Conservation (phyloP, 2,329 filamentous ascomycete species). For the Colletotrichum gigasporum region DNA sequence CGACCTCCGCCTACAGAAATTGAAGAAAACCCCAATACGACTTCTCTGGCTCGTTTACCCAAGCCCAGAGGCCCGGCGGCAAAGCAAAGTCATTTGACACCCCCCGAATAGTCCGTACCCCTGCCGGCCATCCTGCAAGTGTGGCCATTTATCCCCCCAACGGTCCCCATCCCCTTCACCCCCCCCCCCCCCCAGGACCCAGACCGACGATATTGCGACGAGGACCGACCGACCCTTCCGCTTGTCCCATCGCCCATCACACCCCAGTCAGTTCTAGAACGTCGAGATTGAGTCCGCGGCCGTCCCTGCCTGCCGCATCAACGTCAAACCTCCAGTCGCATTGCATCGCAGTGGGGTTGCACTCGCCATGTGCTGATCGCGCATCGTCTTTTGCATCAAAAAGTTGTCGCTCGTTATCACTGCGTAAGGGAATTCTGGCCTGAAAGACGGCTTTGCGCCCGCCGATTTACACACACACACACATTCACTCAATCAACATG, state of each 20-base stretch:
- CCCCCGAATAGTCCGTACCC: not conserved
- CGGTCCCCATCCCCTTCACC: no score
- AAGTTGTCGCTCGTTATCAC: not conserved
- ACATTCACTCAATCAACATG: constrained; percentile 8
- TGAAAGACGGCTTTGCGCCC: not conserved
- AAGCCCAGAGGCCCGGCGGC: not conserved
- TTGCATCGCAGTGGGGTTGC: not conserved
- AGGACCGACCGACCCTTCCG: not conserved
- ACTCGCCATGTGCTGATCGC: not conserved
- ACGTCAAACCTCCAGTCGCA: not conserved
- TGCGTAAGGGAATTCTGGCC: not conserved
- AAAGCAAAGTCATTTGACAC: not conserved
- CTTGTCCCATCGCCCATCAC: not conserved
- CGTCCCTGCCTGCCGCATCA: not conserved
- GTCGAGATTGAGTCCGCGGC: not conserved
- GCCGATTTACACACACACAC: no score
- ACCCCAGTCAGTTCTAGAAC: not conserved
- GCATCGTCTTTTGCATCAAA: not conserved
- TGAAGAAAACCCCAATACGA: not conserved
- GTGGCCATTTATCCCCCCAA: not conserved
- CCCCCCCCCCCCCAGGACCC: no score
- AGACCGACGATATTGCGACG: no score
- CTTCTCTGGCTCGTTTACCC: not conserved
- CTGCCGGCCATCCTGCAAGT: not conserved
- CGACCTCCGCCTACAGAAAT: not conserved